Evolutionary conservation across 768 basidiomycete species (phyloP).

Genomic region (Favolaschia claudopus): DNA sequence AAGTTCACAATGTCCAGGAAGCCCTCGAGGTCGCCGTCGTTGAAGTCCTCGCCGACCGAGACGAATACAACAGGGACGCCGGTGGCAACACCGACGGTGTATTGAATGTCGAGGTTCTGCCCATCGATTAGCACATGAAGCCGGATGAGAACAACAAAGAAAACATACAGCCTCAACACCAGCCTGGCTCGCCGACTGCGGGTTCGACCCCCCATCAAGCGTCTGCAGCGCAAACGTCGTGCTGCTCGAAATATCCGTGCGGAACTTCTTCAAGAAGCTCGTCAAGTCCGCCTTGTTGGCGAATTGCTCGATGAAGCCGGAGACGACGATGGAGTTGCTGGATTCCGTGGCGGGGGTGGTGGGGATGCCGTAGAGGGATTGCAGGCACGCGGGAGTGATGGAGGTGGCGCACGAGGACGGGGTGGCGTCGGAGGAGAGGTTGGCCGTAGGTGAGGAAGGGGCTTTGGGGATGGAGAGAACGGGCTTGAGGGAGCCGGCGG

Average conservation of each 20-base stretch:
- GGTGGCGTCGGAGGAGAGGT: no score
- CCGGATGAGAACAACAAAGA: not conserved
- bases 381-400: slow-evolving; percentile 22
- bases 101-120: slow-evolving; percentile 15
- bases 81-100: slow-evolving; percentile 25
- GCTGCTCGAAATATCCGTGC: slow-evolving; percentile 21
- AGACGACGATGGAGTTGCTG: slow-evolving; percentile 32
- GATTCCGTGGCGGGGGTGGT: slow-evolving; percentile 32
- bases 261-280: slow-evolving; percentile 22
- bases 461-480: slow-evolving; percentile 10
- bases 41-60: slow-evolving; percentile 36
- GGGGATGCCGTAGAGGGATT: slow-evolving; percentile 44
- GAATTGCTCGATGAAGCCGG: slow-evolving; percentile 30
- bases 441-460: no score
- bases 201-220: slow-evolving; percentile 26
- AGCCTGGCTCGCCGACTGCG: slow-evolving; percentile 15
- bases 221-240: slow-evolving; percentile 17
- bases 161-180: slow-evolving; percentile 29
- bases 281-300: slow-evolving; percentile 24
- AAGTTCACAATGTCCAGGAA: slow-evolving; percentile 72
- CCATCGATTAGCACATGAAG: not conserved
- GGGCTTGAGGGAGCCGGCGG: slow-evolving; percentile 16
- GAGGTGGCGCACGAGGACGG: not conserved
- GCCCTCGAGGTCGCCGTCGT: slow-evolving; percentile 33
- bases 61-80: slow-evolving; percentile 39